These are phyloP conservation scores for Cicer pinnatifidum DNA, from an alignment of 306 rosid species.

Conservation along the genomic window DNA sequence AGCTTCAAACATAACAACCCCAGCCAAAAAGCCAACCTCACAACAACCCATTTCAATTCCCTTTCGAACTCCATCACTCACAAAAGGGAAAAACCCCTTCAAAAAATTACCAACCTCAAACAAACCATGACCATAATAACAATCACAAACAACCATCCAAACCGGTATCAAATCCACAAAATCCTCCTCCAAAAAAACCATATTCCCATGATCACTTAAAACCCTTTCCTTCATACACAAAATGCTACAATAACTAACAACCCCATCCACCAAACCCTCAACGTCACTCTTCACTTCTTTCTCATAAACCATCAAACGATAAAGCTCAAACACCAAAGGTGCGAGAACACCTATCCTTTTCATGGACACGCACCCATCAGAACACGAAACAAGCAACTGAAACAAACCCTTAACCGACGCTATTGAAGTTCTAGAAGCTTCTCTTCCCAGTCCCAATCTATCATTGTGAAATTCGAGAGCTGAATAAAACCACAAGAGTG, in stretches of 20 bases:
- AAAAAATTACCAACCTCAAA: constrained; percentile 45
- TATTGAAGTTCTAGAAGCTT: constrained; percentile 21
- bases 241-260: constrained; percentile 64
- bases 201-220: constrained; percentile 30
- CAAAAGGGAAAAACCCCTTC: constrained; percentile 63
- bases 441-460: constrained; percentile 37
- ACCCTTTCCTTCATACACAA: constrained; percentile 46
- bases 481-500: constrained; percentile 66
- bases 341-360: constrained; percentile 62
- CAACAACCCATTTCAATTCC: constrained; percentile 52
- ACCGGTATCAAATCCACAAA: constrained; percentile 58
- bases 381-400: constrained; percentile 59
- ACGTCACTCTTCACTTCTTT: constrained; percentile 43
- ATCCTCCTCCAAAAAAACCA: constrained; percentile 42
- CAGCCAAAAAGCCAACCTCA: constrained; percentile 60
- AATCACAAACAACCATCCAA: constrained; percentile 61
- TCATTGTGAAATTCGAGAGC: constrained; percentile 57
- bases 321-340: constrained; percentile 56
- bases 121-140: neutral
- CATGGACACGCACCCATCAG: constrained; percentile 44
- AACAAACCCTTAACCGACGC: constrained; percentile 55
- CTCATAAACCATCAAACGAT: constrained; percentile 38
- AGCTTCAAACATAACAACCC: constrained; percentile 70
- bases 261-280: constrained; percentile 56
- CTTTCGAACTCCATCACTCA: constrained; percentile 47